Conservation (phyloP, 2,329 filamentous ascomycete species). For the Myriangium duriaei region DNA sequence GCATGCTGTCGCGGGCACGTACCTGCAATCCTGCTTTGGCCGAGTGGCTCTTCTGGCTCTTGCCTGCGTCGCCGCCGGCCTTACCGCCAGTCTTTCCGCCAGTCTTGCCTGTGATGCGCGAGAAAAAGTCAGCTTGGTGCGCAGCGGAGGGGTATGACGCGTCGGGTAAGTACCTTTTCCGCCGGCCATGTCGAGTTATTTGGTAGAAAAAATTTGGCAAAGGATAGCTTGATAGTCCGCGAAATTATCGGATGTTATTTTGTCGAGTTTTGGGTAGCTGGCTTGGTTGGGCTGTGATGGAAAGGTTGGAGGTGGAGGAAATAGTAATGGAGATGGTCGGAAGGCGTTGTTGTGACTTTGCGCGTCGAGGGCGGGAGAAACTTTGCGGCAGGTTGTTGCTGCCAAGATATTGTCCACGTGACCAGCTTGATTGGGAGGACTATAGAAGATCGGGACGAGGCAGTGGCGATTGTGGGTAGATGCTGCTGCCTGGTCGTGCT, state of each 20-base stretch:
- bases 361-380: too few relatives aligned
- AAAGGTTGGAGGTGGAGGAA: not conserved
- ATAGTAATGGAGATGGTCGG: not conserved
- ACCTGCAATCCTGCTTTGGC: conserved; percentile 93
- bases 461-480: too few relatives aligned
- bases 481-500: too few relatives aligned
- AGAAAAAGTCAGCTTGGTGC: conserved; percentile 16
- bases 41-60: conserved; percentile 87
- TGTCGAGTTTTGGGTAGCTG: conserved; percentile 1
- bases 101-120: conserved; percentile 35
- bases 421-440: too few relatives aligned
- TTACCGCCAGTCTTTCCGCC: conserved; percentile 88
- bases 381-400: too few relatives aligned
- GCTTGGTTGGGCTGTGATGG: too few relatives aligned
- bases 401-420: too few relatives aligned
- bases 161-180: conserved; percentile 67
- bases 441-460: too few relatives aligned
- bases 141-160: conserved; percentile 39
- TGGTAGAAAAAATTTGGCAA: conserved; percentile 4
- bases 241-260: too few relatives aligned
- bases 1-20: conserved; percentile 31
- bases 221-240: conserved; percentile 6
- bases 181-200: conserved; percentile 49
- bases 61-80: conserved; percentile 57
- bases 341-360: not conserved